These are phyloP conservation scores for Leccinum glutinopallens DNA, from an alignment of 1,284 basidiomycete genomes.

Conservation along the genomic window DNA sequence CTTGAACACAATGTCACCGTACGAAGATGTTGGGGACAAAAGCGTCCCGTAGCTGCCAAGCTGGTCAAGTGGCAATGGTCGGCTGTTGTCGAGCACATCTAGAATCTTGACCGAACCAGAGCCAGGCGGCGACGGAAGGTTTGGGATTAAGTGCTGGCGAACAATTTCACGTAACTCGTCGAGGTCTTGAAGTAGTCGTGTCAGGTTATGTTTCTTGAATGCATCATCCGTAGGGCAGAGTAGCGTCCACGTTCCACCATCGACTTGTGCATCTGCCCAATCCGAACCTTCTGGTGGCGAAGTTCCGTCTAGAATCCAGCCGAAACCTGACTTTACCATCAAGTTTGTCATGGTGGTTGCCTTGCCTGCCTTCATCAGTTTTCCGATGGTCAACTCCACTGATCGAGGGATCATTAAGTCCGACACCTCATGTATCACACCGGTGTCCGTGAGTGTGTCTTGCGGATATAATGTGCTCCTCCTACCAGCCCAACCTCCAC, in stretches of 20 bases:
- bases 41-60: conserved; percentile 76
- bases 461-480: conserved; percentile 54
- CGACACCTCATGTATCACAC: conserved; percentile 88
- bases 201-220: conserved; percentile 88
- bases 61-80: conserved; percentile 73
- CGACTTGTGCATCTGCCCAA: conserved; percentile 55
- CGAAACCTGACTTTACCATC: conserved; percentile 80
- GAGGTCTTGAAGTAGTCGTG: conserved; percentile 68
- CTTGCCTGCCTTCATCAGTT: conserved; percentile 87
- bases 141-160: conserved; percentile 86
- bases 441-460: conserved; percentile 84
- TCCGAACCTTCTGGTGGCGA: conserved; percentile 61
- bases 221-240: conserved; percentile 92
- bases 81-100: conserved; percentile 59
- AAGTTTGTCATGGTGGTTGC: conserved; percentile 87
- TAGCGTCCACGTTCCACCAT: conserved; percentile 73
- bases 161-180: conserved; percentile 71
- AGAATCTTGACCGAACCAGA: conserved; percentile 29
- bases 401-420: conserved; percentile 91
- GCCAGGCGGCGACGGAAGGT: conserved; percentile 35
- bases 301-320: conserved; percentile 89
- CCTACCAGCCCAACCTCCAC: conserved; percentile 78
- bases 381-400: conserved; percentile 84
- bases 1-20: conserved; percentile 83
- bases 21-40: conserved; percentile 59